Base-by-base conservation (phyloP, 495 filamentous ascomycete genomes). In the Podospora pseudopauciseta region DNA sequence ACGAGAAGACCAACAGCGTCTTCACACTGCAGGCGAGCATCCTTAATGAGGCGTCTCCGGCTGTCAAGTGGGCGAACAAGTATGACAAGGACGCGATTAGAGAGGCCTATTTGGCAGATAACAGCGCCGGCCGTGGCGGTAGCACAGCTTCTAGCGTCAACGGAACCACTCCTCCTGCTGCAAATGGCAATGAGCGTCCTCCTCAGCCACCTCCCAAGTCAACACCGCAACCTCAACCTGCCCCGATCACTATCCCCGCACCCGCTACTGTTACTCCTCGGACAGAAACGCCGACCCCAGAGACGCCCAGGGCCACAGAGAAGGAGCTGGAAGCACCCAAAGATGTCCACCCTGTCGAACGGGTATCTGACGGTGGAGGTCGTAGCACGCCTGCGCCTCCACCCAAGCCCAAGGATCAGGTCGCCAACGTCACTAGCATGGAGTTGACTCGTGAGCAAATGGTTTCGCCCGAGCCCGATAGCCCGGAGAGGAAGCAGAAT, bases 21-120 rank as follows among this genome's bases (percentile, higher is more conserved):
- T 85, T 98, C 72, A 97, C 94, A 15, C 84, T 97, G 55, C 93
- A 97, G 75, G 90, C 94, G 9, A 85, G 87, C 49, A 91, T 98
- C 63, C 79, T 96, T 73, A 94, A 84, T 65, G 95, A 95, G 73
- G 96, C 93, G 19, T 93, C 90, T 18, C 90, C 93, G 27, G 95
- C 95, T 13, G 90, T 99, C 89, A 94, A 97, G 77, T 99, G 95
- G 95, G 92, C 94, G 11, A 92, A 84, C 75, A 89, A 89, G 66
- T 95, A 93, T 71, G 94, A 99, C 74, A 93, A 93, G 77, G 88
- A 95, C 73, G 85, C 88, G 2, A 90, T 95, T 67, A 84, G 92
- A 18, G 87, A 89, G 59, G 88, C 90, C 23, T 98, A 97, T 79
- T 84, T 98, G 11, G 87, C 86, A 15, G 84, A 96, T 73, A 79